Percentiles rank a stretch among this genome's conserved stretches.
phyloP scores from a whole-genome alignment of 768 basidiomycete genomes.

The Phlegmacium glaucopus region DNA sequence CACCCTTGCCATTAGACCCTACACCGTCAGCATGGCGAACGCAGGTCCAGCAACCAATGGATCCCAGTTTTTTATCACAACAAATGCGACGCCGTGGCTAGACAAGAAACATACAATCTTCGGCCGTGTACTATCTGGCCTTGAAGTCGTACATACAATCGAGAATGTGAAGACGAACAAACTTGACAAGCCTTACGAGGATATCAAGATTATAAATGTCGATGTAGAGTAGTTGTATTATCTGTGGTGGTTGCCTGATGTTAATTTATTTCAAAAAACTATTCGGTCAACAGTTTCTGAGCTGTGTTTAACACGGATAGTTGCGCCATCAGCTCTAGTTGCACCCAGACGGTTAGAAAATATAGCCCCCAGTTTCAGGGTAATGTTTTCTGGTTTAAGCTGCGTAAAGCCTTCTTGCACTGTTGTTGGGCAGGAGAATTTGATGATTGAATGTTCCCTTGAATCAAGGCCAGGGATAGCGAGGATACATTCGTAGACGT shows the following conservation, averaged over 20 bases:
- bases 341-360: conserved; percentile 29
- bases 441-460: conserved; percentile 39
- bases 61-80: conserved; percentile 98
- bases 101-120: conserved; percentile 94
- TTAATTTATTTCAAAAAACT: conserved; percentile 6
- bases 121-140: conserved; percentile 80
- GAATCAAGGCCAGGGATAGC: background rate
- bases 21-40: conserved; percentile 95
- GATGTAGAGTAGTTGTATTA: conserved; percentile 54
- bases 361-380: conserved; percentile 26
- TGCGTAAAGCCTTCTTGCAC: conserved; percentile 17
- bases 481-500: conserved; percentile 47
- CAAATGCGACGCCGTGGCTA: conserved; percentile 89
- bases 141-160: conserved; percentile 89
- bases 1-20: conserved; percentile 54
- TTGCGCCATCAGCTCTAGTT: background rate
- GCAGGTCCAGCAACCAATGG: conserved; percentile 90
- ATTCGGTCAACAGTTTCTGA: conserved; percentile 9
- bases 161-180: conserved; percentile 89
- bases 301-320: conserved; percentile 4
- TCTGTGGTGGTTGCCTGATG: background rate
- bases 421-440: conserved; percentile 53
- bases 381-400: conserved; percentile 20
- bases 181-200: conserved; percentile 86
- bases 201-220: conserved; percentile 86